phyloP scores from a whole-genome alignment of 2,329 filamentous ascomycete genomes.

The Leptodontidium sp. region DNA sequence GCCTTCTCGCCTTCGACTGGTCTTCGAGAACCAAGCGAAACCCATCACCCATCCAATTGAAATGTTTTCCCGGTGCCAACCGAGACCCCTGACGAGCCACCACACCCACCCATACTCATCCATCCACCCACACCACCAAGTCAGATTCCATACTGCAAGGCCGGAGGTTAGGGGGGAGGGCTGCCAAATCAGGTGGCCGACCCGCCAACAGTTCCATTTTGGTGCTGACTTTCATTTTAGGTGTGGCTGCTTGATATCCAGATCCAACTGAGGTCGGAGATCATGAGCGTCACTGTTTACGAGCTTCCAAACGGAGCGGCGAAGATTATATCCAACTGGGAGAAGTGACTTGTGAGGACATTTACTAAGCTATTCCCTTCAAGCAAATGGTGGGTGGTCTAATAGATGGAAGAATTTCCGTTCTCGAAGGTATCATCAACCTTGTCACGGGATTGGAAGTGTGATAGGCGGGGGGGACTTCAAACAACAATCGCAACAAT shows the following conservation, averaged over 20 bases:
- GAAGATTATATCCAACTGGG: no score
- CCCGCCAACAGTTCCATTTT: slow-evolving; percentile 1
- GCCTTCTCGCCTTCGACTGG: neutral
- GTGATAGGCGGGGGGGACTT: no score
- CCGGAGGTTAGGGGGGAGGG: no score
- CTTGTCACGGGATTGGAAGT: no score
- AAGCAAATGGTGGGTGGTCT: no score
- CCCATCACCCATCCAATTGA: neutral
- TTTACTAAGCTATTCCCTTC: no score
- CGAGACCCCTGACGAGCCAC: neutral
- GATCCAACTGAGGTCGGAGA: neutral
- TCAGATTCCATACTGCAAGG: neutral
- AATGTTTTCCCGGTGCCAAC: neutral
- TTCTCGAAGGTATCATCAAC: no score
- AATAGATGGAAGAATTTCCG: no score
- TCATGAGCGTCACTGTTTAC: neutral
- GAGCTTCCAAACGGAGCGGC: neutral
- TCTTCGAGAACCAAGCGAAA: slow-evolving; percentile 9
- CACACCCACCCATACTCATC: no score
- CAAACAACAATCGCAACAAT: no score
- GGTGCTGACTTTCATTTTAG: slow-evolving; percentile 10
- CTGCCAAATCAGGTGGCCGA: slow-evolving; percentile 9
- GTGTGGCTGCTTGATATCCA: slow-evolving; percentile 1
- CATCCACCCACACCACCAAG: neutral
- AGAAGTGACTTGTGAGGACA: no score